These are phyloP conservation scores for Tieghemostelium lacteum DNA, from an alignment of 78 protist species.

Conservation along the genomic window DNA sequence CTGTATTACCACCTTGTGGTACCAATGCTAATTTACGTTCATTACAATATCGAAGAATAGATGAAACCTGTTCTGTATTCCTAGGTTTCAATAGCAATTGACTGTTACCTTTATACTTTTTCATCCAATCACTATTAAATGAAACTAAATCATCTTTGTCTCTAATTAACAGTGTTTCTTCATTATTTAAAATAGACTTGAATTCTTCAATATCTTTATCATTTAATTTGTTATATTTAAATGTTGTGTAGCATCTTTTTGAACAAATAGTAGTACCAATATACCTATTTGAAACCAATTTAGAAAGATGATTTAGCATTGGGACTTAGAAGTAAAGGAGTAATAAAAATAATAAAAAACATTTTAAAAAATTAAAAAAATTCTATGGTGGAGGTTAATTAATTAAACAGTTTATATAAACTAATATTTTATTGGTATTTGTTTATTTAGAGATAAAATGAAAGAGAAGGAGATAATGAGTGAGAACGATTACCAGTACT, in stretches of 20 bases:
- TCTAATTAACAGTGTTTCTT: slow-evolving; percentile 11
- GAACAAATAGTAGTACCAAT: not conserved
- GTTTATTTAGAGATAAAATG: too few relatives aligned
- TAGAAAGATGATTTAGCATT: too few relatives aligned
- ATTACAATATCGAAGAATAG: slow-evolving; percentile 79
- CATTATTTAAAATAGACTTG: slow-evolving; percentile 12
- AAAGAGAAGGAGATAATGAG: too few relatives aligned
- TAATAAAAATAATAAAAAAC: too few relatives aligned
- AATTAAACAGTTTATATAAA: too few relatives aligned
- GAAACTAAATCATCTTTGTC: slow-evolving; percentile 48
- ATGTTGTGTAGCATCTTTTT: not conserved
- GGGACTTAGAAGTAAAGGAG: too few relatives aligned
- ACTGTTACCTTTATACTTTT: slow-evolving; percentile 55
- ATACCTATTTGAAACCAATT: too few relatives aligned
- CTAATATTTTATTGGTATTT: too few relatives aligned
- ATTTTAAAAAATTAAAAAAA: too few relatives aligned
- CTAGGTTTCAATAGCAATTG: slow-evolving; percentile 72
- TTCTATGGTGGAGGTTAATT: too few relatives aligned
- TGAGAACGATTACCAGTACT: too few relatives aligned
- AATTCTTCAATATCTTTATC: slow-evolving; percentile 43
- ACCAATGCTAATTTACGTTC: slow-evolving; percentile 87
- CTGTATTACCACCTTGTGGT: slow-evolving; percentile 99
- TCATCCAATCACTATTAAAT: slow-evolving; percentile 86
- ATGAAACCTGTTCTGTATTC: slow-evolving; percentile 85
- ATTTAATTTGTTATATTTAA: slow-evolving; percentile 11